phyloP scores from a whole-genome alignment of 352 stramenopile genomes.

The Pythium aquatile region DNA sequence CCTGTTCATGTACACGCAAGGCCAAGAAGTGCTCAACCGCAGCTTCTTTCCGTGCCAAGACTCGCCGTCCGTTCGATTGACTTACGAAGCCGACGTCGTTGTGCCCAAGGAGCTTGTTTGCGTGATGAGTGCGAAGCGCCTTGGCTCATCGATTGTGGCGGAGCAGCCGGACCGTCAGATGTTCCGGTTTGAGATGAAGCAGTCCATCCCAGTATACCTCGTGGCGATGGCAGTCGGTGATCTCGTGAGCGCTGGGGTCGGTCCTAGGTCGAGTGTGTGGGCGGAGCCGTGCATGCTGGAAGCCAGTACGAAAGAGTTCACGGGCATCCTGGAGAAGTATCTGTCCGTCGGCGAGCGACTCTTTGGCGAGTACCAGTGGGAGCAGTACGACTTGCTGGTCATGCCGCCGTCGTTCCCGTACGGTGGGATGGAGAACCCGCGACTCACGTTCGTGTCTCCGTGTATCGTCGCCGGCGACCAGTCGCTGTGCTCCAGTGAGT shows the following conservation, averaged over 20 bases:
- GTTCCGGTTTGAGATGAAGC: constrained; percentile 78
- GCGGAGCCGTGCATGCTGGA: constrained; percentile 84
- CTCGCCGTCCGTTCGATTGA: constrained; percentile 93
- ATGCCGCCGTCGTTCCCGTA: constrained; percentile 93
- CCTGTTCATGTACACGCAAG: constrained; percentile 85
- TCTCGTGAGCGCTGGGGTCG: constrained; percentile 62
- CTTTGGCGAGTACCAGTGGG: constrained; percentile 84
- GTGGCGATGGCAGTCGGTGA: constrained; percentile 83
- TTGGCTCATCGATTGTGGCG: constrained; percentile 24
- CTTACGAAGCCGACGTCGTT: constrained; percentile 91
- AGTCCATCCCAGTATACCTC: constrained; percentile 84
- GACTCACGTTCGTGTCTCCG: constrained; percentile 85
- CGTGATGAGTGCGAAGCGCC: constrained; percentile 78
- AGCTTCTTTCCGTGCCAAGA: constrained; percentile 91
- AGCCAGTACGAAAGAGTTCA: constrained; percentile 67
- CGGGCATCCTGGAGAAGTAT: constrained; percentile 71
- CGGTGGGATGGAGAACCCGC: constrained; percentile 98
- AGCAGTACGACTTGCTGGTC: constrained; percentile 80
- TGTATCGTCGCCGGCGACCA: constrained; percentile 76
- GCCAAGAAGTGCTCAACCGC: constrained; percentile 83
- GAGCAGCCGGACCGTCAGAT: constrained; percentile 16
- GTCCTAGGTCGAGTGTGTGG: constrained; percentile 74
- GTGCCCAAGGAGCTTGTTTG: constrained; percentile 91
- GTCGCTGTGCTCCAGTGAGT: constrained; percentile 67
- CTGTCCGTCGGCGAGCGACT: constrained; percentile 67